Evolutionary conservation across 106 monocot genomes (phyloP), one percentile per base, ranked within the genome.

Genomic region (Dactylorhiza incarnata): DNA sequence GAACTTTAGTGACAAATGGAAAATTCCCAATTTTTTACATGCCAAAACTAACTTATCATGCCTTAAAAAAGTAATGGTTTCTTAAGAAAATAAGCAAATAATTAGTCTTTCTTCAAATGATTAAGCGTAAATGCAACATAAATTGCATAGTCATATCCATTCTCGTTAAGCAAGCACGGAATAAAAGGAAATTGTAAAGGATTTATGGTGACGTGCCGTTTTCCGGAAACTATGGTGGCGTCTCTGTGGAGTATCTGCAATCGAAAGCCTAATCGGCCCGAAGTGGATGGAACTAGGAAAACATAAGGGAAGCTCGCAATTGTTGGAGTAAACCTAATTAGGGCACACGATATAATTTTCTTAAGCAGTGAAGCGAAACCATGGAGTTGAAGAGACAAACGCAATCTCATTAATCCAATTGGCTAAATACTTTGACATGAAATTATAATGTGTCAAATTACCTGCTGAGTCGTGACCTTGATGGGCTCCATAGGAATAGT

Each of bases 401-500:
- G 16, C 3, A 2, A 13, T 10, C 1, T 5, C 48, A 2, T 49
- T 6, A 24, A 23, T 11, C 46, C 26, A 71, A 45, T 4, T 47
- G 16, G 16, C 71, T 13, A 71, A 2, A 46, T 19, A 14, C 0
- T 49, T 22, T 5, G 22, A 22, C 20, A 72, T 22, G 47, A 69
- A 69, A 44, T 69, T 46, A 45, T 16, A 69, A 6, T 46, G 16
- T 4, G 23, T 22, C 45, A 68, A 45, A 54, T 50, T 20, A 95
- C 91, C 89, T 89, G 95, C 83, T 95, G 95, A 1, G 95, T 81
- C 24, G 95, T 80, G 43, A 86, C 91, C 56, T 83, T 89, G 74
- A 95, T 89, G 2, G 84, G 84, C 9, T 85, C 83, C 48, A 82
- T 78, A 1, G 95, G 95, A 16, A 87, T 65, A 0, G 87, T 81